Conservation (phyloP, 345 rosid species). For the Brassica rapa region DNA sequence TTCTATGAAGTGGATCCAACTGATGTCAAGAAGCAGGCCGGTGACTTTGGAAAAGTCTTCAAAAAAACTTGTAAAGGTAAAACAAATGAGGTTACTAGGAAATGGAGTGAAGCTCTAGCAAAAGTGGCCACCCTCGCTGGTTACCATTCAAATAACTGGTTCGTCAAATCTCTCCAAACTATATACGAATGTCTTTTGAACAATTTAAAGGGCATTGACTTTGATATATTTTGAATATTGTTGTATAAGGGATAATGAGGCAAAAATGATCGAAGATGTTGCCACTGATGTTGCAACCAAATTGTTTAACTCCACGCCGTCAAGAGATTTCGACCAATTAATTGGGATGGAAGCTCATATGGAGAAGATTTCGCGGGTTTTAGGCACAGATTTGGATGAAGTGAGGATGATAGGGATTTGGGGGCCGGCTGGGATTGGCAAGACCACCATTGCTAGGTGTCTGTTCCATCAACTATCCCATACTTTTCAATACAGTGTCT, state of each 20-base stretch:
- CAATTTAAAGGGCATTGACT: too few relatives aligned
- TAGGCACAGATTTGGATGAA: background rate
- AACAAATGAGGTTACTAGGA: background rate
- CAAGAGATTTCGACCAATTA: background rate
- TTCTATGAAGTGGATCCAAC: too few relatives aligned
- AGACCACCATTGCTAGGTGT: background rate
- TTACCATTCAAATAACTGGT: too few relatives aligned
- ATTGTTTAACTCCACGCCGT: background rate
- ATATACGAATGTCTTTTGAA: too few relatives aligned
- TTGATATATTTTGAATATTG: too few relatives aligned
- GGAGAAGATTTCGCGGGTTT: background rate
- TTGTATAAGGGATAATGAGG: background rate
- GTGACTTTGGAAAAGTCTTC: too few relatives aligned
- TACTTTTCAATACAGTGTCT: background rate
- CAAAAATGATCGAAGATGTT: background rate
- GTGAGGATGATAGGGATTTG: background rate
- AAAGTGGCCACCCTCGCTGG: background rate
- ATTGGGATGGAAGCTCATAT: background rate
- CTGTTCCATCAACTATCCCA: background rate
- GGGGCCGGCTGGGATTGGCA: background rate
- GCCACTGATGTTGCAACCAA: background rate
- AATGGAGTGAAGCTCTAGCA: background rate
- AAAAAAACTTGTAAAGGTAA: background rate
- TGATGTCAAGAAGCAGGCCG: too few relatives aligned
- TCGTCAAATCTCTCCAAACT: too few relatives aligned